phyloP scores from a whole-genome alignment of 208 protist genomes.

The Trichomonas gallinae region DNA sequence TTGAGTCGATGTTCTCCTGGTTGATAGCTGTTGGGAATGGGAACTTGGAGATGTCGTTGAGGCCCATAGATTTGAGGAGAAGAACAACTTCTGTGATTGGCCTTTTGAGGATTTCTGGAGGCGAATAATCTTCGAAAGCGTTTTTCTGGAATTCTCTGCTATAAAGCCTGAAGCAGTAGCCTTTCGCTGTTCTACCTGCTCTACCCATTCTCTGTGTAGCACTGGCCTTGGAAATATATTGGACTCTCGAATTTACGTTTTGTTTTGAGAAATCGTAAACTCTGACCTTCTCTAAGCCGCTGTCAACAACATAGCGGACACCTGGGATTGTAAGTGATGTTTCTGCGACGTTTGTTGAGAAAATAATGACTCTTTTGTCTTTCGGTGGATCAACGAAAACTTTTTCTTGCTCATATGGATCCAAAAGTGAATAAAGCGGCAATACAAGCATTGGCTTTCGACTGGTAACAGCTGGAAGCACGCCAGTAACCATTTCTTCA shows the following conservation, averaged over 20 bases:
- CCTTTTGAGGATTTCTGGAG: constrained; percentile 53
- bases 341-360: constrained; percentile 99
- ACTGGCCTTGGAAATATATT: constrained; percentile 56
- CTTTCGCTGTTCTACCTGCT: constrained; percentile 59
- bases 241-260: constrained; percentile 35
- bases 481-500: not conserved
- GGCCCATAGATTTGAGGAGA: constrained; percentile 62
- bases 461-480: not conserved
- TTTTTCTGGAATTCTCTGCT: constrained; percentile 55
- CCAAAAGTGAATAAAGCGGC: constrained; percentile 89
- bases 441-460: constrained; percentile 66
- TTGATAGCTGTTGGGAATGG: constrained; percentile 34
- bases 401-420: constrained; percentile 69
- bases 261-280: not conserved
- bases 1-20: constrained; percentile 46
- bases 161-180: constrained; percentile 66
- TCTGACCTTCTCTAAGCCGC: not conserved
- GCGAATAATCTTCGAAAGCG: constrained; percentile 33
- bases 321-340: constrained; percentile 95
- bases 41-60: constrained; percentile 54
- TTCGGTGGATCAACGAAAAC: constrained; percentile 41
- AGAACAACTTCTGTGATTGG: constrained; percentile 60
- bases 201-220: constrained; percentile 59
- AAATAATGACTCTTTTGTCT: constrained; percentile 69
- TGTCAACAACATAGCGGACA: constrained; percentile 35